Base-by-base conservation (phyloP, 2,329 filamentous ascomycete species). In the Hirsutella minnesotensis region DNA sequence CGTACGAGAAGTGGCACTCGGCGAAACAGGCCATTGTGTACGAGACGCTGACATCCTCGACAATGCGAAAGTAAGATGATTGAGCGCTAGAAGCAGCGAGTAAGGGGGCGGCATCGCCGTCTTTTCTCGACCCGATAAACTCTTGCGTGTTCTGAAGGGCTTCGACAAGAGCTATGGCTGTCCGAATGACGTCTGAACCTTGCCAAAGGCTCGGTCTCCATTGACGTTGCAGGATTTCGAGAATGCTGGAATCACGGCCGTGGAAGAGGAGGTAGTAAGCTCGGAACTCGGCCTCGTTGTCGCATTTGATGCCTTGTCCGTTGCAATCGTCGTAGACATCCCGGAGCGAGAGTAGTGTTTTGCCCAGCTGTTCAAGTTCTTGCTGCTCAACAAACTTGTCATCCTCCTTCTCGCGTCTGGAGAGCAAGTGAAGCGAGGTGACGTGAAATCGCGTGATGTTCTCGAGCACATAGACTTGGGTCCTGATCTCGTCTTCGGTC, bases 21-120 rank as follows among this genome's bases (percentile, higher is more conserved):
- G 78, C 78, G 46, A 83, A 73, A 50, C 79, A 83, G 13, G 78
- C 79, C 76, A 83, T 81, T 1, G 77, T 81, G 53, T 83, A 83
- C 0, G 79, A 82, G 3, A 81, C 72, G 15, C 65, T 60, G 0
- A 66, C 62, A 34, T 72, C 67, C 49, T 75, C 67, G 22, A 83
- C 63, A 39, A 83, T 77, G 20, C 70, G 66, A 53, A 83, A 81
- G 55, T 74, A 81, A 16, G 72, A 67, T 20, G 66, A 62, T 37
- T 69, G 74, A 5, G 67, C 65, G 18, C 68, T 67, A 34, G 72
- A 63, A 2, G 73, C 69, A 10, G 71, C 68, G 16, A 71, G 60
- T 1, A 67, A 66, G 1, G 69, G 66, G 0, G 59, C 64, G 9
- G 72, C 70, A 38, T 67, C 68, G 40, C 58, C 62, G 9, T 72